Evolutionary conservation across 768 basidiomycete species (phyloP), one percentile per base, ranked within the genome.

Genomic region (Kwoniella heveanensis): DNA sequence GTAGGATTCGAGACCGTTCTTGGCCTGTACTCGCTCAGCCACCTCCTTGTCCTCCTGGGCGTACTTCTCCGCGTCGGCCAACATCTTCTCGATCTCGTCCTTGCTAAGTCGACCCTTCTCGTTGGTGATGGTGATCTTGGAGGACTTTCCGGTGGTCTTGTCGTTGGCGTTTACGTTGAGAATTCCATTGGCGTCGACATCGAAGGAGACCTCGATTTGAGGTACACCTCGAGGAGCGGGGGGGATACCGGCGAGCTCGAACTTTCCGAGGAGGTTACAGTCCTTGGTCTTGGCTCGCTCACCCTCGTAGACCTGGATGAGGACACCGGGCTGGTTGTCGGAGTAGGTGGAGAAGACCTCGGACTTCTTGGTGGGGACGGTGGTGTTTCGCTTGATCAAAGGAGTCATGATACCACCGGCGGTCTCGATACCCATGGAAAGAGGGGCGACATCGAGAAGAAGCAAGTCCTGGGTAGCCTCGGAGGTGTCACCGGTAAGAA

Each of bases 351-450:
- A 97, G 87, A 97, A 96, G 77, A 89, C 95, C 83, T 98, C 93
- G 66, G 87, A 88, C 85, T 98, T 97, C 84, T 90, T 89, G 73
- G 94, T 97, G 64, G 95, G 95, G 79, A 98, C 93, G 77, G 95
- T 92, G 47, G 95, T 97, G 87, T 97, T 97, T 73, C 95, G 32
- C 65, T 92, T 86, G 75, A 99, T 97, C 76, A 99, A 85, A 82
- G 95, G 96, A 71, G 93, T 97, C 85, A 97, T 91, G 73, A 97
- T 93, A 80, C 93, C 92, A 76, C 95, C 93, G 39, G 94, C 95
- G 73, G 94, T 97, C 86, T 97, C 95, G 73, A 98, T 99, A 86
- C 95, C 94, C 79, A 97, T 91, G 29, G 95, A 95, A 44, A 98
- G 86, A 26, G 95, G 93, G 83, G 88, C 90, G 79, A 98, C 92